A percentile compares a stretch with the other conserved stretches of the same genome.
phyloP scores from a whole-genome alignment of 1,139 yeast genomes.

The Pichia sp. region DNA sequence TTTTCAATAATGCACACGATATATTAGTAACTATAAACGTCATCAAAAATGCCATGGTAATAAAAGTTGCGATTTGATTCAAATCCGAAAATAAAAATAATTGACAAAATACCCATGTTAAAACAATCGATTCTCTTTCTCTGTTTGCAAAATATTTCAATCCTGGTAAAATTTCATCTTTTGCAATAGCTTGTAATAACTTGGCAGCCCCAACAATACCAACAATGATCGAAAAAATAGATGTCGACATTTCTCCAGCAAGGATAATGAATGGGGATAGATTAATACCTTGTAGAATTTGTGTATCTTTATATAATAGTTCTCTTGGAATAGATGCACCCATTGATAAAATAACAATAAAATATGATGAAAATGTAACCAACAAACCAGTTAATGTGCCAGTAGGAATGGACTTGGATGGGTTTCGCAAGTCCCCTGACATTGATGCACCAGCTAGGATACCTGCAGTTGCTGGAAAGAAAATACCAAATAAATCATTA shows the following conservation, averaged over 20 bases:
- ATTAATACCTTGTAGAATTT: conserved; percentile 76
- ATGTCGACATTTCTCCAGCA: conserved; percentile 85
- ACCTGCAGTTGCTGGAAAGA: conserved; percentile 97
- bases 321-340: conserved; percentile 77
- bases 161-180: conserved; percentile 80
- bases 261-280: conserved; percentile 62
- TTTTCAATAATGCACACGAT: conserved; percentile 80
- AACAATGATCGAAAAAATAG: conserved; percentile 85
- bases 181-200: conserved; percentile 81
- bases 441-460: conserved; percentile 98
- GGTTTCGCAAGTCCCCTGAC: conserved; percentile 89
- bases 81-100: conserved; percentile 80
- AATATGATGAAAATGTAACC: conserved; percentile 67
- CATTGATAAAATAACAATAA: conserved; percentile 69
- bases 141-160: conserved; percentile 46
- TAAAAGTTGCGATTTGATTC: conserved; percentile 88
- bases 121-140: conserved; percentile 47
- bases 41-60: conserved; percentile 95
- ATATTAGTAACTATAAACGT: conserved; percentile 89
- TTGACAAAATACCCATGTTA: conserved; percentile 81
- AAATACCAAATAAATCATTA: conserved; percentile 81
- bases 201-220: conserved; percentile 95
- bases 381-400: conserved; percentile 83
- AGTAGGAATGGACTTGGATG: conserved; percentile 80
- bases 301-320: conserved; percentile 67